Evolutionary conservation across 441 rosid species (phyloP), one percentile per base, ranked within the genome.

Genomic region (Hura crepitans): DNA sequence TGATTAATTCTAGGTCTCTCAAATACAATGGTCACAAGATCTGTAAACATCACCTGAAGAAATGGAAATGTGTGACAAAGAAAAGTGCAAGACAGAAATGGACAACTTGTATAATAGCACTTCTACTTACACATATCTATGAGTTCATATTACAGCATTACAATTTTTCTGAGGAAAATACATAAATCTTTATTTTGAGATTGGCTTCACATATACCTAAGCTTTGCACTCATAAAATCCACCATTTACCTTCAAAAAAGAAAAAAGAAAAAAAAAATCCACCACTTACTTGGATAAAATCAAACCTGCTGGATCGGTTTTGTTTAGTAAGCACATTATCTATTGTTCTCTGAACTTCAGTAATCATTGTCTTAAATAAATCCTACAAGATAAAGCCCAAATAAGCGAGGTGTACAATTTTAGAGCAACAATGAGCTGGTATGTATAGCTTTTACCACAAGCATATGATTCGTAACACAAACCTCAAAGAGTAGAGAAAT

Each of bases 401-500:
- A 59, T 4, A 23, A 62, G 50, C 42, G 27, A 33, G 43, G 43
- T 63, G 37, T 68, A 66, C 56, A 57, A 12, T 14, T 0, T 8
- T 8, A 25, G 27, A 58, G 66, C 0, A 1, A 50, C 59, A 18
- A 37, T 59, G 23, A 39, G 30, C 33, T 57, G 49, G 54, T 18
- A 60, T 25, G 66, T 33, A 59, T 58, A 55, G 49, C 7, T n/a
- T 56, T 54, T 72, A 30, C 30, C 72, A 59, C 47, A 63, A 58
- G 43, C 17, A 78, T 27, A 55, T 53, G 59, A 72, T 68, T 74
- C 47, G 58, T 70, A 68, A 55, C 56, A 45, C n/a, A 61, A 31
- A 92, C 99, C 98, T 95, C 99, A 81, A 95, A 95, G 60, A 92
- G 95, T 71, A 95, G 81, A 77, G 98, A 92, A 58, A 95, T 87